Evolutionary conservation across 2,329 filamentous ascomycete species (phyloP).

Genomic region (Monilinia polystroma): DNA sequence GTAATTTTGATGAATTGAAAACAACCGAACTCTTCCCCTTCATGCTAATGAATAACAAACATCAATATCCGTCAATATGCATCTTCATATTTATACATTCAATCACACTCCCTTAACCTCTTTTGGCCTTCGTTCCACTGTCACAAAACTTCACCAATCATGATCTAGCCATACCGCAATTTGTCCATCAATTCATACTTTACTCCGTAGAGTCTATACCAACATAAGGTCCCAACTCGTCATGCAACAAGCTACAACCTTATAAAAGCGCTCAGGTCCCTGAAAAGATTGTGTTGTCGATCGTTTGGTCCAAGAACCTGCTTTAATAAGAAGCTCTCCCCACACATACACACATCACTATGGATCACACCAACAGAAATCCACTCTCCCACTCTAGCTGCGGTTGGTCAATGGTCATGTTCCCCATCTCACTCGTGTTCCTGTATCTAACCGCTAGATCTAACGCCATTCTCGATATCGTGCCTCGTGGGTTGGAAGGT

Average conservation of each 20-base stretch:
- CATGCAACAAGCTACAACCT: neutral
- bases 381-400: slow-evolving; percentile 3
- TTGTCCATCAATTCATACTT: no score
- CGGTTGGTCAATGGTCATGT: slow-evolving; percentile 14
- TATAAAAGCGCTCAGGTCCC: slow-evolving; percentile 3
- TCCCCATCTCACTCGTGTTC: slow-evolving; percentile 12
- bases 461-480: slow-evolving; percentile 11
- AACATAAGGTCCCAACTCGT: no score
- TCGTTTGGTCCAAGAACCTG: slow-evolving; percentile 5
- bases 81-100: no score
- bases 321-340: slow-evolving; percentile 7
- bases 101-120: no score
- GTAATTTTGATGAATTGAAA: no score
- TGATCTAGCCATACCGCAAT: neutral
- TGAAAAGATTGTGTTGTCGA: slow-evolving; percentile 5
- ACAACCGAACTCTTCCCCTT: neutral
- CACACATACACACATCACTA: slow-evolving; percentile 4
- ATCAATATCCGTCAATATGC: no score
- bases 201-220: no score
- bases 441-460: slow-evolving; percentile 18
- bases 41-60: neutral
- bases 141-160: neutral
- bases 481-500: neutral
- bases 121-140: neutral
- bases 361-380: slow-evolving; percentile 3